A percentile compares a stretch with the other conserved stretches of the same genome.
Conservation (phyloP, 2,329 filamentous ascomycete species). For the Madurella mycetomatis region DNA sequence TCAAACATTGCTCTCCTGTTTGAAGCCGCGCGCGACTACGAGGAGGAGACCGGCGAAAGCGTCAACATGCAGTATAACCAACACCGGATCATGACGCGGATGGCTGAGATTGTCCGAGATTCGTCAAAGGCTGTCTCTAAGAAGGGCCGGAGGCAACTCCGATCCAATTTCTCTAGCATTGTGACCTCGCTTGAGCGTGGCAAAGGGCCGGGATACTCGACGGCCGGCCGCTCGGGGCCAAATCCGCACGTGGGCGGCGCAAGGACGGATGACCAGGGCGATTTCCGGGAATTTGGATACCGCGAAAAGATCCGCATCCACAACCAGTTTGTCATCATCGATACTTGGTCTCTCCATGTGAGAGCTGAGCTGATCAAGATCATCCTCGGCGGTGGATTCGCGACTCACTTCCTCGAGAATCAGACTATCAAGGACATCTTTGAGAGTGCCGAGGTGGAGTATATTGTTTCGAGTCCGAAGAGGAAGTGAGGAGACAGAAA, state of each 20-base stretch:
- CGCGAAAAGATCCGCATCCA: constrained; percentile 48
- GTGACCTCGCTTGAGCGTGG: constrained; percentile 51
- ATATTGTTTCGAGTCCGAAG: constrained; percentile 4
- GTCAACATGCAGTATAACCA: constrained; percentile 50
- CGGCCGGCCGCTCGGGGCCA: constrained; percentile 38
- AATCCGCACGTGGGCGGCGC: constrained; percentile 41
- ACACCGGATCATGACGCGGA: constrained; percentile 43
- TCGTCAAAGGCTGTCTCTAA: constrained; percentile 47
- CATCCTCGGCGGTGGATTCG: constrained; percentile 44
- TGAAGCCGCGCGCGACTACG: constrained; percentile 58
- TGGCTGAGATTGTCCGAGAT: constrained; percentile 45
- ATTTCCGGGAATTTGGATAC: constrained; percentile 48
- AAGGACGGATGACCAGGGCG: constrained; percentile 38
- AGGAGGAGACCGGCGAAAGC: constrained; percentile 46
- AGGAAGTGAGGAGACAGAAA: constrained; percentile 9
- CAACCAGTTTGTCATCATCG: constrained; percentile 42
- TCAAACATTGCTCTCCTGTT: constrained; percentile 79
- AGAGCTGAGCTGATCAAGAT: constrained; percentile 46
- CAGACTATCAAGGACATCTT: constrained; percentile 36
- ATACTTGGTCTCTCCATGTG: constrained; percentile 48
- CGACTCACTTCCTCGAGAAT: constrained; percentile 38
- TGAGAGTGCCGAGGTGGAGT: constrained; percentile 31
- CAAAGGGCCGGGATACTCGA: constrained; percentile 52
- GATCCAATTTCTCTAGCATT: constrained; percentile 47
- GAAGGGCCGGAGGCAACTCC: constrained; percentile 44